Base-by-base conservation (phyloP, 768 basidiomycete genomes). In the Chalciporus chontae region DNA sequence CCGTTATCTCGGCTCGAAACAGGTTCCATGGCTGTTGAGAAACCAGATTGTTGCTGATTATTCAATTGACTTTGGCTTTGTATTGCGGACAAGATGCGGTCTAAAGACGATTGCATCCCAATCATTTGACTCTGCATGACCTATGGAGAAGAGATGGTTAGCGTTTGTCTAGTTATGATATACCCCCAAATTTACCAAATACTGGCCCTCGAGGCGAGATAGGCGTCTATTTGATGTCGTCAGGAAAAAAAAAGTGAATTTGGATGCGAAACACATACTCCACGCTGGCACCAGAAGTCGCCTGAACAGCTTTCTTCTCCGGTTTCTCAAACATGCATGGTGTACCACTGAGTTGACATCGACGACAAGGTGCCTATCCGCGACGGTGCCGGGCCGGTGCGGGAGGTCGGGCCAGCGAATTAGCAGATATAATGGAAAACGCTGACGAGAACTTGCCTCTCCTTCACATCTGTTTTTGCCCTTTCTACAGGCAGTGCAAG, bases 51-150 rank as follows among this genome's bases (percentile, higher is more conserved):
- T 27, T 65, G 72, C 44, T 70, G 69, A 15, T 39, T 57, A 52
- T 46, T 63, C 38, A 64, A 54, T 45, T 71, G 74, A 38, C 57
- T 59, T 56, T 71, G 74, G 38, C 45, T 61, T 59, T 80, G 86
- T 50, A 92, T 74, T 3, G 80, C 84, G 40, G 77, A 72, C 47
- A 93, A 71, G 63, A 93, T 93, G 45, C 90, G 80, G 69, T 93
- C 90, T 55, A 93, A 68, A 21, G 90, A 87, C 5, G 89, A 87
- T 69, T 93, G 91, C 85, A 93, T 89, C 59, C 90, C 90, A 59
- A 93, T 92, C 87, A 93, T 91, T 66, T 92, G 90, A 70, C 88
- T 90, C 67, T 93, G 89, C 81, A 93, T 88, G 57, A 90, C 85
- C 89, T 90, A 54, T 37, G 32, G 53, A 50, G 19, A 17, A 15